Percentiles rank a stretch among this genome's conserved stretches.
Conservation (phyloP, 208 protist species). For the Acanthamoeba divionensis region DNA sequence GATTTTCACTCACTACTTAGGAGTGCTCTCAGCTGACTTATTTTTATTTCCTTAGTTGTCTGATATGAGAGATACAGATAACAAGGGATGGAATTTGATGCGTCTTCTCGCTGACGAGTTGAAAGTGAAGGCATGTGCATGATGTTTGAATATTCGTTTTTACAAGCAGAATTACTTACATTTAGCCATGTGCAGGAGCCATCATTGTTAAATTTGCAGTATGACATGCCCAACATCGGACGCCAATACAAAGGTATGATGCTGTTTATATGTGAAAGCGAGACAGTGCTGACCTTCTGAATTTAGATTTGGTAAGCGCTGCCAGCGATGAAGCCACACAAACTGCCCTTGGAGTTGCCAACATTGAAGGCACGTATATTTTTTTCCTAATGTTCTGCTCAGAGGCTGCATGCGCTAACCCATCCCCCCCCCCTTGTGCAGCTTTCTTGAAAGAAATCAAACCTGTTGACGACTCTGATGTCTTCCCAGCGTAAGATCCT, state of each 20-base stretch:
- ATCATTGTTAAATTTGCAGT: not conserved
- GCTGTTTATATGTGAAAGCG: not conserved
- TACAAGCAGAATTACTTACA: not conserved
- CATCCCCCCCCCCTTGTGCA: not conserved
- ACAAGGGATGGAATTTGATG: constrained; percentile 9
- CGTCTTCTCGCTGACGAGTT: not conserved
- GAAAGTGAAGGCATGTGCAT: not conserved
- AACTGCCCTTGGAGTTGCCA: not conserved
- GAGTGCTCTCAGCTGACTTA: not conserved
- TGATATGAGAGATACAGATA: not conserved
- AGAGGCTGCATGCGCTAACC: too few relatives aligned
- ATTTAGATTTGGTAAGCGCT: not conserved
- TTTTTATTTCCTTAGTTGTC: not conserved
- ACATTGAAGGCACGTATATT: not conserved
- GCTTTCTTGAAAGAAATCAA: not conserved
- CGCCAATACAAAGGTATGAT: not conserved
- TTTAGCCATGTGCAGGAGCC: not conserved
- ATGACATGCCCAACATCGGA: too few relatives aligned
- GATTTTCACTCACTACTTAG: not conserved
- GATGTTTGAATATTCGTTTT: not conserved
- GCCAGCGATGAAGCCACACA: not conserved
- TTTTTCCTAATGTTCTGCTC: not conserved
- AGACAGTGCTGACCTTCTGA: not conserved
- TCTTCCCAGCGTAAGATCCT: not conserved
- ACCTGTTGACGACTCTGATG: not conserved